phyloP scores from a whole-genome alignment of 2,329 filamentous ascomycete genomes.

The Pseudocercospora fuligena region DNA sequence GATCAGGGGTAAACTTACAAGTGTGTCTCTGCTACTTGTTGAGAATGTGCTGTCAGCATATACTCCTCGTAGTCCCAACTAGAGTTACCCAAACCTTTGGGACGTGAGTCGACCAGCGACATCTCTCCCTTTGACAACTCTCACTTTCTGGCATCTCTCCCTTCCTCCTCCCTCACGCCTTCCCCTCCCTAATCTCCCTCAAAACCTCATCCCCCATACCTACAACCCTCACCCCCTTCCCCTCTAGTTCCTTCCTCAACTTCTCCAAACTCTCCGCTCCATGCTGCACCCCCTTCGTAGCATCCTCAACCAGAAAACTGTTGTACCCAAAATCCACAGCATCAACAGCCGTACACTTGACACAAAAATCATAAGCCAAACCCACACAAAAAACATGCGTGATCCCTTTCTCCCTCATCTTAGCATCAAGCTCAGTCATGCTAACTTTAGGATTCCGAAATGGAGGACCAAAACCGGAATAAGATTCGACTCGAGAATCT shows the following conservation, averaged over 20 bases:
- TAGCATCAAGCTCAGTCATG: conserved; percentile 64
- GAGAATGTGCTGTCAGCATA: neutral
- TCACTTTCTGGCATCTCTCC: neutral
- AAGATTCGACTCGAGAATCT: conserved; percentile 82
- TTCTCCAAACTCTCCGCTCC: conserved; percentile 62
- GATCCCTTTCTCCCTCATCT: conserved; percentile 62
- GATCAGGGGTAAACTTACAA: neutral
- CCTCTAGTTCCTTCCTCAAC: conserved; percentile 48
- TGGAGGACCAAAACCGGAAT: conserved; percentile 85
- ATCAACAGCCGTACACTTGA: conserved; percentile 80
- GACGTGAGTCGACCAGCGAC: neutral
- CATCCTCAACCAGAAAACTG: conserved; percentile 79
- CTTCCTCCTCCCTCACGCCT: neutral
- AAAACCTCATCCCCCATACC: conserved; percentile 16
- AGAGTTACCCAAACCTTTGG: neutral
- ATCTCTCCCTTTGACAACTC: no score
- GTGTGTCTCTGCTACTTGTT: neutral
- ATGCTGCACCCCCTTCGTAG: conserved; percentile 72
- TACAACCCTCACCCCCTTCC: conserved; percentile 21
- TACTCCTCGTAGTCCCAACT: neutral
- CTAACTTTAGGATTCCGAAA: conserved; percentile 66
- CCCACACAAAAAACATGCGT: conserved; percentile 87
- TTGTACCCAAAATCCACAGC: conserved; percentile 75
- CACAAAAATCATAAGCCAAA: conserved; percentile 87
- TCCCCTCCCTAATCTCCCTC: conserved; percentile 10